Conservation (phyloP, 805 yeast genomes). For the Saccharomycopsis capsularis region DNA sequence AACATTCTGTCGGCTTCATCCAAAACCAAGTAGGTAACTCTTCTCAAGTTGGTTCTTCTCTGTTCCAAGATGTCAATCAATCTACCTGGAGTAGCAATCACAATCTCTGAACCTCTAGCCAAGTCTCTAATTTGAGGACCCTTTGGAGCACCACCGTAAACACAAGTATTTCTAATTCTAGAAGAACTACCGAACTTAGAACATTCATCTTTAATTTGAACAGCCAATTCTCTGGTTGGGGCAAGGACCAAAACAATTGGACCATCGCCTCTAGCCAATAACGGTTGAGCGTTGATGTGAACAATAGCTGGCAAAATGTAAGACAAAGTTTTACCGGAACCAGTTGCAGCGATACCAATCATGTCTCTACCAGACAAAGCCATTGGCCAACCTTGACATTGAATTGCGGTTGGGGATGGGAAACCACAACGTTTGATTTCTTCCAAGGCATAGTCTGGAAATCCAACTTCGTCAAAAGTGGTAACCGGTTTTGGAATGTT, state of each 20-base stretch:
- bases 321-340: conserved; percentile 97
- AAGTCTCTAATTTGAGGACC: conserved; percentile 97
- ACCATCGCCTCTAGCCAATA: conserved; percentile 90
- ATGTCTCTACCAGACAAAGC: conserved; percentile 97
- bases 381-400: conserved; percentile 99
- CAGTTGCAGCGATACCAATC: conserved; percentile 98
- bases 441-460: conserved; percentile 85
- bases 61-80: conserved; percentile 94
- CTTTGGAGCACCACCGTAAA: conserved; percentile 98
- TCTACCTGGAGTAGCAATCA: conserved; percentile 97
- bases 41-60: conserved; percentile 88
- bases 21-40: conserved; percentile 93
- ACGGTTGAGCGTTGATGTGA: conserved; percentile 97
- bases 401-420: conserved; percentile 91
- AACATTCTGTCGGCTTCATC: conserved; percentile 99
- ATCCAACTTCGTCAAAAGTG: conserved; percentile 92
- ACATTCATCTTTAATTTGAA: conserved; percentile 94
- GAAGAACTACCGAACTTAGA: conserved; percentile 89
- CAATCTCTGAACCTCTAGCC: conserved; percentile 90
- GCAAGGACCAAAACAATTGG: conserved; percentile 94
- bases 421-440: conserved; percentile 92
- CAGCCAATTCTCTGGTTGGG: conserved; percentile 98
- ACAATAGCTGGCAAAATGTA: conserved; percentile 96
- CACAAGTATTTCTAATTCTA: conserved; percentile 92
- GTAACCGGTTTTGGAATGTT: conserved; percentile 94